These are phyloP conservation scores for Casaregolazyma suthepensis DNA, from an alignment of 1,139 yeast species.

Conservation along the genomic window DNA sequence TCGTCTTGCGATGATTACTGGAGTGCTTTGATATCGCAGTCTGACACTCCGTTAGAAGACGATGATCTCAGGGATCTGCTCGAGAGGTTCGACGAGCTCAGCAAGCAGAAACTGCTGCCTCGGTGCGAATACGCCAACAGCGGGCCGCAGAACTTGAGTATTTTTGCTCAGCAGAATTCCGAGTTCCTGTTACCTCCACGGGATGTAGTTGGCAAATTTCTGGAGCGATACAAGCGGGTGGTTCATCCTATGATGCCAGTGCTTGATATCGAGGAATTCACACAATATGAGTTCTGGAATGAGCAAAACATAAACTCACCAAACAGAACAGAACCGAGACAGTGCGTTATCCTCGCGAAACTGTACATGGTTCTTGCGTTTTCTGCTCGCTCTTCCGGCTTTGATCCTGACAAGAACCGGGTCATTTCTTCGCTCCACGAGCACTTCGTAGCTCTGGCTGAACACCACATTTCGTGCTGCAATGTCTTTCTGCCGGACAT, in stretches of 20 bases:
- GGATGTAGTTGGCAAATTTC: constrained; percentile 9
- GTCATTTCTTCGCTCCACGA: constrained; percentile 11
- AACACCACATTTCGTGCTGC: constrained; percentile 9
- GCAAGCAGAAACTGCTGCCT: constrained; percentile 10
- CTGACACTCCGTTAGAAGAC: not conserved
- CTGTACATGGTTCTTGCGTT: constrained; percentile 10
- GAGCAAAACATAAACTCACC: not conserved
- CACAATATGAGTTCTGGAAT: constrained; percentile 9
- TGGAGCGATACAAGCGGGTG: constrained; percentile 8
- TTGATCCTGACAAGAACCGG: constrained; percentile 8
- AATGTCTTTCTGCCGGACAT: constrained; percentile 8
- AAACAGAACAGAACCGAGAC: too few relatives aligned
- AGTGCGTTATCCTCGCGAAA: constrained; percentile 9
- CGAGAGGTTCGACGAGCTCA: constrained; percentile 7
- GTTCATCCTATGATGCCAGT: constrained; percentile 11
- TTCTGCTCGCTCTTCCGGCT: constrained; percentile 12
- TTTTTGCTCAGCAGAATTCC: not conserved
- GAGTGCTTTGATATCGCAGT: not conserved
- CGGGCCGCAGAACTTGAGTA: not conserved
- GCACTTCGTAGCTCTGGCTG: constrained; percentile 10
- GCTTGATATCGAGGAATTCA: not conserved
- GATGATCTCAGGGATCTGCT: constrained; percentile 8
- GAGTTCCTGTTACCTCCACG: constrained; percentile 10
- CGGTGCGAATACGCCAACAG: constrained; percentile 12
- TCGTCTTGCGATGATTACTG: not conserved